Conservation (phyloP, 345 rosid genomes). For the Aquilaria sinensis region DNA sequence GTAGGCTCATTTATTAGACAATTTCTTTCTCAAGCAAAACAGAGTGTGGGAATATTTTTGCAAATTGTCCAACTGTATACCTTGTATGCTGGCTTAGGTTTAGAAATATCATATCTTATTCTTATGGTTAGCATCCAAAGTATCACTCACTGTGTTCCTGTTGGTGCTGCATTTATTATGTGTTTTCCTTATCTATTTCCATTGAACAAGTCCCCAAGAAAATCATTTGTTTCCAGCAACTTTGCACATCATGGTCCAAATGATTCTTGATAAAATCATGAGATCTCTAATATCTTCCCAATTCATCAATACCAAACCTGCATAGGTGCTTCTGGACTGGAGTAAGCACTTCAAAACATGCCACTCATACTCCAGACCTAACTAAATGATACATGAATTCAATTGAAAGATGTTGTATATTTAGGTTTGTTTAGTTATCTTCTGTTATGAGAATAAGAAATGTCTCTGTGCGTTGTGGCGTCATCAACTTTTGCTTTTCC, state of each 20-base stretch:
- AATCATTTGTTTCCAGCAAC: neutral
- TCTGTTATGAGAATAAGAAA: too few species aligned
- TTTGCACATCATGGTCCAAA: too few species aligned
- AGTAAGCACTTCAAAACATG: neutral
- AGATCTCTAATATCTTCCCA: too few species aligned
- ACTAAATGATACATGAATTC: too few species aligned
- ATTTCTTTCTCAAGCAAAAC: neutral
- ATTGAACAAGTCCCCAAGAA: neutral
- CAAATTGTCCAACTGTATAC: too few species aligned
- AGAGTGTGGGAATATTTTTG: neutral
- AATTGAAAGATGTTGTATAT: too few species aligned
- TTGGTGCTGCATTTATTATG: slow-evolving; percentile 5
- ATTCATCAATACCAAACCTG: neutral
- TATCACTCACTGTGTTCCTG: neutral
- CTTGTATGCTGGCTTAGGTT: neutral
- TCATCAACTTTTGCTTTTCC: too few species aligned
- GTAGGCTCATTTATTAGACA: slow-evolving; percentile 26
- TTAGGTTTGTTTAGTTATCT: too few species aligned
- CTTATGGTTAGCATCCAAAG: neutral
- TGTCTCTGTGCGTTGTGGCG: too few species aligned
- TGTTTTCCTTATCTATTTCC: neutral
- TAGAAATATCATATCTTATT: neutral
- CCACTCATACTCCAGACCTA: neutral
- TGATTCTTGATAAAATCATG: too few species aligned
- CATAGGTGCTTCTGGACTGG: neutral